These are phyloP conservation scores for Ceratobasidium sp. DNA, from an alignment of 1,284 basidiomycete species.

Conservation along the genomic window DNA sequence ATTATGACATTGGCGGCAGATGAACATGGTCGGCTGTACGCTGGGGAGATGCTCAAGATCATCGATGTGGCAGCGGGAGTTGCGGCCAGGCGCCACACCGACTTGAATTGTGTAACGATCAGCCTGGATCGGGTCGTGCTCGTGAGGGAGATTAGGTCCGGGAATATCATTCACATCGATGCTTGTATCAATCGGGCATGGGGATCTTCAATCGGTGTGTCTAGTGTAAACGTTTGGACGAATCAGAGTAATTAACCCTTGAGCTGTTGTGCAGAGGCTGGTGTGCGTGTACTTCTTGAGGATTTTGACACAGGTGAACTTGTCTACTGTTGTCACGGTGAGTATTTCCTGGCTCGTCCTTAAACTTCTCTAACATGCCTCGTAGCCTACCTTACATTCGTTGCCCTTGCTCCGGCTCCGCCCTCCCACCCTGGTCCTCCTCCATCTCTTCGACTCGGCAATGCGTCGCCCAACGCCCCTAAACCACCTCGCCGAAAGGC, in stretches of 20 bases:
- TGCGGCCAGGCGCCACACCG: slow-evolving; percentile 55
- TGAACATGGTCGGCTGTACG: slow-evolving; percentile 52
- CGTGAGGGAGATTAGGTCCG: slow-evolving; percentile 50
- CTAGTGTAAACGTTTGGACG: not conserved
- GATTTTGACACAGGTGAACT: slow-evolving; percentile 49
- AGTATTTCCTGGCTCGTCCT: not conserved
- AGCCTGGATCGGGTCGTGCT: slow-evolving; percentile 53
- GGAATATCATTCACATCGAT: slow-evolving; percentile 53
- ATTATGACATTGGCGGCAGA: slow-evolving; percentile 42
- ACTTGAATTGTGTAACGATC: slow-evolving; percentile 55
- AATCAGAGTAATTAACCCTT: not conserved
- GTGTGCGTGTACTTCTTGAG: slow-evolving; percentile 55
- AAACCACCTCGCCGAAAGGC: slow-evolving; percentile 44
- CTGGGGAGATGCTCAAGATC: slow-evolving; percentile 56
- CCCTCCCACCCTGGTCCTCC: slow-evolving; percentile 40
- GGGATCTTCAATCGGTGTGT: slow-evolving; percentile 50
- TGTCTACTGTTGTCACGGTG: slow-evolving; percentile 55
- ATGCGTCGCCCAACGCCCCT: slow-evolving; percentile 46
- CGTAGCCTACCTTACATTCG: slow-evolving; percentile 56
- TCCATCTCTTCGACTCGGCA: slow-evolving; percentile 49
- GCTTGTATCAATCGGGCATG: slow-evolving; percentile 56
- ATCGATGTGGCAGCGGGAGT: slow-evolving; percentile 57
- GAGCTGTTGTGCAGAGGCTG: slow-evolving; percentile 54
- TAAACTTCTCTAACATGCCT: not conserved
- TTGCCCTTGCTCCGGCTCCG: slow-evolving; percentile 50